phyloP scores from a whole-genome alignment of 306 rosid species.

The Alnus glutinosa region DNA sequence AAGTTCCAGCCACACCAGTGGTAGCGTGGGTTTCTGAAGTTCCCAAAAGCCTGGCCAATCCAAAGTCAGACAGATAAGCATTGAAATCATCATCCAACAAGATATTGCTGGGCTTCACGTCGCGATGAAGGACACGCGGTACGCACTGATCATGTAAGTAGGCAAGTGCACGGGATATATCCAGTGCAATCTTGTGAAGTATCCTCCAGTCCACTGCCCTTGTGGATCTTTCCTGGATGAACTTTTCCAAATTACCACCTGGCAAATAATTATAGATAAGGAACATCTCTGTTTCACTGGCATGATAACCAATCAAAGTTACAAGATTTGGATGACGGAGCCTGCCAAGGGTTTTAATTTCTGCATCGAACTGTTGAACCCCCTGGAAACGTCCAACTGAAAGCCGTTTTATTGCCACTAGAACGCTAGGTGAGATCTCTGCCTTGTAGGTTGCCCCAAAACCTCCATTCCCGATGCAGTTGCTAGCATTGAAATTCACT shows the following conservation, averaged over 20 bases:
- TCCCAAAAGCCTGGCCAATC: conserved; percentile 90
- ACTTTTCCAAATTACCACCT: conserved; percentile 87
- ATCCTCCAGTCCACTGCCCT: conserved; percentile 89
- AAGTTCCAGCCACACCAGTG: conserved; percentile 97
- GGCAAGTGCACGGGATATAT: conserved; percentile 85
- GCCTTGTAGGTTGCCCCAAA: conserved; percentile 96
- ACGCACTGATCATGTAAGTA: conserved; percentile 90
- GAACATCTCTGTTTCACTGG: conserved; percentile 90
- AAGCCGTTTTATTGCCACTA: conserved; percentile 85
- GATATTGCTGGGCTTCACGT: conserved; percentile 94
- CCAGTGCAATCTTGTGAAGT: conserved; percentile 92
- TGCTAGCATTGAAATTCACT: conserved; percentile 69
- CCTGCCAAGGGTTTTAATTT: conserved; percentile 87
- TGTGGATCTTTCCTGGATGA: conserved; percentile 86
- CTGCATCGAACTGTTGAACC: conserved; percentile 82
- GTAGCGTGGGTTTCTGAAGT: conserved; percentile 98
- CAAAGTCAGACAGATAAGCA: conserved; percentile 91
- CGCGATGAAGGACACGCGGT: conserved; percentile 92
- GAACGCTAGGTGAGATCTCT: conserved; percentile 60
- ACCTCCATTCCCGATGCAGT: conserved; percentile 95
- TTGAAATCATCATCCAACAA: conserved; percentile 80
- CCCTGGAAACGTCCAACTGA: conserved; percentile 95
- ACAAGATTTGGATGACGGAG: conserved; percentile 84
- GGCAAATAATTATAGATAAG: conserved; percentile 83
- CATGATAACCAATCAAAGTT: conserved; percentile 87